Percentiles rank a stretch among this genome's conserved stretches.
Evolutionary conservation across 2,329 filamentous ascomycete genomes (phyloP).

Genomic region (Cercospora berteroae): DNA sequence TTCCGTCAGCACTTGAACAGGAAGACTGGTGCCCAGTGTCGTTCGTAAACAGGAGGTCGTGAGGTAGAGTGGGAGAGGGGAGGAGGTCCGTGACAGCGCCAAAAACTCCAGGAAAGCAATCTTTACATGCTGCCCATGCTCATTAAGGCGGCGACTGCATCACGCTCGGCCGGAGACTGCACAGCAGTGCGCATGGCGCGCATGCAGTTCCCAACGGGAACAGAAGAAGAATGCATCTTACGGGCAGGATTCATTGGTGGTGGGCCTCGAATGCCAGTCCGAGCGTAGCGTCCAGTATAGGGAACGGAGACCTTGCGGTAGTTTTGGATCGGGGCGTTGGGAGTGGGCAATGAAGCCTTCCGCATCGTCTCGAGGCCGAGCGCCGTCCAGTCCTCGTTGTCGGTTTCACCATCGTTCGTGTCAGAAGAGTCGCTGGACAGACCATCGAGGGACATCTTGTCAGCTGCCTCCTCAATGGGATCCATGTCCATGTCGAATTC

Average conservation of each 20-base stretch:
- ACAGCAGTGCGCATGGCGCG: conserved; percentile 8
- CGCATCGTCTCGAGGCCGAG: conserved; percentile 84
- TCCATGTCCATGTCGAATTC: conserved; percentile 57
- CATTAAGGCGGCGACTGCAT: conserved; percentile 77
- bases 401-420: conserved; percentile 66
- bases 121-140: conserved; percentile 67
- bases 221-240: conserved; percentile 26
- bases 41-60: conserved; percentile 29
- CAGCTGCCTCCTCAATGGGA: conserved; percentile 80
- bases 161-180: conserved; percentile 68
- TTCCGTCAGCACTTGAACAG: conserved; percentile 40
- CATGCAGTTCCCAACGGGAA: conserved; percentile 22
- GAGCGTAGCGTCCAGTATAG: conserved; percentile 30
- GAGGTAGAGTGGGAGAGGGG: conserved; percentile 11
- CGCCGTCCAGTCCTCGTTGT: conserved; percentile 93
- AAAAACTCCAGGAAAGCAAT: conserved; percentile 19
- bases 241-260: conserved; percentile 18
- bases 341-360: conserved; percentile 52
- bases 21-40: conserved; percentile 40
- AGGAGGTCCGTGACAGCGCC: conserved; percentile 12
- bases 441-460: conserved; percentile 88
- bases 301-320: conserved; percentile 34
- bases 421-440: conserved; percentile 28
- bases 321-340: conserved; percentile 29
- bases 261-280: conserved; percentile 29